Base-by-base conservation (phyloP, 768 basidiomycete genomes). In the Glaciozyma antarctica region DNA sequence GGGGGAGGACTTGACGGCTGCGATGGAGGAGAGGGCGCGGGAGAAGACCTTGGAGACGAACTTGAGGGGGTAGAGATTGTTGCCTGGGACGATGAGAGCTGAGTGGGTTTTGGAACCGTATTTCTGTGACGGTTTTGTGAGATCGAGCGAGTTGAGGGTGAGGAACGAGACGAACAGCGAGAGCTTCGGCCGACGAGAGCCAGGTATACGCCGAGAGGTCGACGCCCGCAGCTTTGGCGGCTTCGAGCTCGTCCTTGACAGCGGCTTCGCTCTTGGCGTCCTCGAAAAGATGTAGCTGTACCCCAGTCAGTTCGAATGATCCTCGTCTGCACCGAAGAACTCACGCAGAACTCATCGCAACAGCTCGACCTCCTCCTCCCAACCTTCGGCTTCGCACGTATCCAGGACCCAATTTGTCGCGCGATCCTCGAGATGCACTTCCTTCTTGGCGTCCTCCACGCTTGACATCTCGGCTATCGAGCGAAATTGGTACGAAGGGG, bases 41-140 rank as follows among this genome's bases (percentile, higher is more conserved):
- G 61, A 58, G 45, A 72, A 67, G 24, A 71, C 57, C 41, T 64
- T 65, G 17, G 67, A 61, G 47, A 71, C 61, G 45, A 80, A 75
- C 28, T 78, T 92, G 72, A 85, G 81, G 0, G 87, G 88, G 84
- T 85, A 90, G 32, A 90, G 76, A 68, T 88, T 91, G 73, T 84
- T 76, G 0, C 81, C 85, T 1, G 80, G 81, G 26, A 77, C 76
- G 55, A 78, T 78, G 43, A 84, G 77, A 1, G 77, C 86, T 0
- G 86, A 81, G 73, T 82, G 82, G 8, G 76, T 75, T 0, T 82
- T 76, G 9, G 82, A 82, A 45, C 38, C 51, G 48, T 43, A 64
- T 13, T 54, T 51, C 32, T 68, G 63, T 58, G 43, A 12, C 21
- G 15, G 17, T 43, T 32, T 32, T 48, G 16, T 55, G 26, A 16